These are phyloP conservation scores for Crithidia acanthocephali DNA, from an alignment of 208 protist genomes.

Conservation along the genomic window DNA sequence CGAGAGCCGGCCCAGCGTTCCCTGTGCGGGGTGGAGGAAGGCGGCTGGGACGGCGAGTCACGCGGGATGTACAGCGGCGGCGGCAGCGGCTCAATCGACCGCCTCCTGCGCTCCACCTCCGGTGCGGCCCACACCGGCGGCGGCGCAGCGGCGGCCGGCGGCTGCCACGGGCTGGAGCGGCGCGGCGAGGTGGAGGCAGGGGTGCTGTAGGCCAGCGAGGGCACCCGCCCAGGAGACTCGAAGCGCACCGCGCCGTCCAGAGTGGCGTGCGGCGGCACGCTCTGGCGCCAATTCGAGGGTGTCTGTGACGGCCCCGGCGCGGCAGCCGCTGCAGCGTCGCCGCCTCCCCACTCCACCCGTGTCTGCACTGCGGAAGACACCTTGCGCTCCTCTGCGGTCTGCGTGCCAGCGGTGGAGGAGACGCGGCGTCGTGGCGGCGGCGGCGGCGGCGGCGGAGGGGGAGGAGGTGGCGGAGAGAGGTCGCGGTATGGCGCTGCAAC, in stretches of 20 bases:
- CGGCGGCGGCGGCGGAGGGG: constrained; percentile 8
- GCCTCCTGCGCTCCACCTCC: not conserved
- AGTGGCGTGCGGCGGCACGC: constrained; percentile 3
- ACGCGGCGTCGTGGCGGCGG: constrained; percentile 6
- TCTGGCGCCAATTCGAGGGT: constrained; percentile 13
- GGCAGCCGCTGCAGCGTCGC: not conserved
- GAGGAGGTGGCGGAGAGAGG: constrained; percentile 8
- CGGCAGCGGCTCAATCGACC: constrained; percentile 15
- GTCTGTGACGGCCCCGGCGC: not conserved
- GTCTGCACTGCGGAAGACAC: constrained; percentile 19
- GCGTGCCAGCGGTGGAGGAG: constrained; percentile 32
- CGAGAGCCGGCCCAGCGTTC: not conserved
- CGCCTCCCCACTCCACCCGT: not conserved
- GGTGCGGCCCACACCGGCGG: not conserved
- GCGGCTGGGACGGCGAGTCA: constrained; percentile 1
- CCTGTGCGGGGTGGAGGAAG: not conserved
- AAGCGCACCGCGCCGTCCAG: constrained; percentile 26
- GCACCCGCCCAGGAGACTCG: constrained; percentile 30
- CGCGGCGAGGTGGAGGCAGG: constrained; percentile 21
- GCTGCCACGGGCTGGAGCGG: constrained; percentile 15
- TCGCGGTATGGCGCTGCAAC: constrained; percentile 16
- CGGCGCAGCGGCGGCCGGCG: not conserved
- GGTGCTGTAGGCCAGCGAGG: constrained; percentile 42
- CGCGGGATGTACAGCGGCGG: constrained; percentile 26
- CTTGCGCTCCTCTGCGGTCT: constrained; percentile 25